These are phyloP conservation scores for Rhodotorula glutinis DNA, from an alignment of 1,284 basidiomycete species.

Conservation along the genomic window DNA sequence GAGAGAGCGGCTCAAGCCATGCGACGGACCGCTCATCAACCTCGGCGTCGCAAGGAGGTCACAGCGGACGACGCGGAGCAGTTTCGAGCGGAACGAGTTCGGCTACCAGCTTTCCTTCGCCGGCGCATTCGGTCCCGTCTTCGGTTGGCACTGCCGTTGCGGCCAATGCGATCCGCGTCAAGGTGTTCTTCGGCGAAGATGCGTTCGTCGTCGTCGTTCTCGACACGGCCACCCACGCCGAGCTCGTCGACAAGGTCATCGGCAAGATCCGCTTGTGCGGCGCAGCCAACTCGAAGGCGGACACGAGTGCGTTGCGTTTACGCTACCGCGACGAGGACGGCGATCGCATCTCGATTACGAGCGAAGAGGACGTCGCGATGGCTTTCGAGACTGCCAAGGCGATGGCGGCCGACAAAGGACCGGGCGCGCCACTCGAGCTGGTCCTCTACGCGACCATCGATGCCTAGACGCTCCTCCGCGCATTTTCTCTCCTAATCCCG, in stretches of 20 bases:
- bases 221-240: constrained; percentile 67
- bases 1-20: constrained; percentile 36
- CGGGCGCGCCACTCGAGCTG: constrained; percentile 15
- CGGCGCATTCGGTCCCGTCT: neutral
- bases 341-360: constrained; percentile 78
- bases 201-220: constrained; percentile 88
- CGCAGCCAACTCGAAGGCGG: constrained; percentile 51
- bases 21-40: constrained; percentile 40
- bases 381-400: constrained; percentile 61
- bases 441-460: constrained; percentile 22
- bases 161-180: constrained; percentile 45
- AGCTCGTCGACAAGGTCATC: constrained; percentile 82
- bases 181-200: constrained; percentile 79
- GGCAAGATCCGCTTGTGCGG: constrained; percentile 88
- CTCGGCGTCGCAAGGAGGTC: constrained; percentile 22
- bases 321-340: constrained; percentile 88
- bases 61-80: constrained; percentile 17
- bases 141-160: neutral
- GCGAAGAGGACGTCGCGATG: constrained; percentile 85
- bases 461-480: neutral
- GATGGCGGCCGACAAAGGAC: constrained; percentile 9
- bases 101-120: constrained; percentile 1
- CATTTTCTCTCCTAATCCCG: too few species aligned
- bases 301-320: constrained; percentile 67
- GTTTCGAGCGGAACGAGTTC: constrained; percentile 1